Evolutionary conservation across 2,329 filamentous ascomycete genomes (phyloP).

Genomic region (Ophidiomyces ophidiicola): DNA sequence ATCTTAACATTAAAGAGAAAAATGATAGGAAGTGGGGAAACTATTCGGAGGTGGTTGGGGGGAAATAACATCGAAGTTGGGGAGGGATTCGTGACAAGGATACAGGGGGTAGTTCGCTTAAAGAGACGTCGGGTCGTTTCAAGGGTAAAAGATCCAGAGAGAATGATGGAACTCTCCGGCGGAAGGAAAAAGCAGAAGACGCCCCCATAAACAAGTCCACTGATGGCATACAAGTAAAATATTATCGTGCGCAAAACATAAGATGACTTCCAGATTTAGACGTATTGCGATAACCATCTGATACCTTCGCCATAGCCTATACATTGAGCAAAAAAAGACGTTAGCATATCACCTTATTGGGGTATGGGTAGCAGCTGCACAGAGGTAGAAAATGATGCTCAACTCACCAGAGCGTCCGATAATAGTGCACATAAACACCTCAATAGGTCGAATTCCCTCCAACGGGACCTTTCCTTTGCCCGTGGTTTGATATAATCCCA

Average conservation of each 20-base stretch:
- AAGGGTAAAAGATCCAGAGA: neutral
- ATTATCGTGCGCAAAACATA: neutral
- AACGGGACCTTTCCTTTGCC: constrained; percentile 89
- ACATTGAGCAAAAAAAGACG: neutral
- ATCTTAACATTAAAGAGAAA: too few relatives aligned
- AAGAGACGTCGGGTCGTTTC: neutral
- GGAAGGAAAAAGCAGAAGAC: neutral
- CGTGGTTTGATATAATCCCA: constrained; percentile 91
- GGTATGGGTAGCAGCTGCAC: neutral
- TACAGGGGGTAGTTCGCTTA: neutral
- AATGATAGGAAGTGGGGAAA: too few relatives aligned
- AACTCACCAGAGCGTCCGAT: constrained; percentile 83
- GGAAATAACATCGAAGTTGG: neutral
- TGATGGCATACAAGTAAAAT: neutral
- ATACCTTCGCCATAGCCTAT: constrained; percentile 76
- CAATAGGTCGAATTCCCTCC: constrained; percentile 86
- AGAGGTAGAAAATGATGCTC: neutral
- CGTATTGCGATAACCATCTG: constrained; percentile 85
- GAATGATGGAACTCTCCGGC: neutral
- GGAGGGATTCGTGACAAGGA: neutral
- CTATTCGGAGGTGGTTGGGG: neutral
- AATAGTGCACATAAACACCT: constrained; percentile 98
- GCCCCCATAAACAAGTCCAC: constrained; percentile 3
- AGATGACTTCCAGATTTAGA: constrained; percentile 42
- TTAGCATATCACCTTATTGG: neutral